Conservation (phyloP, 208 protist species). For the Kentomonas sorsogonicus region DNA sequence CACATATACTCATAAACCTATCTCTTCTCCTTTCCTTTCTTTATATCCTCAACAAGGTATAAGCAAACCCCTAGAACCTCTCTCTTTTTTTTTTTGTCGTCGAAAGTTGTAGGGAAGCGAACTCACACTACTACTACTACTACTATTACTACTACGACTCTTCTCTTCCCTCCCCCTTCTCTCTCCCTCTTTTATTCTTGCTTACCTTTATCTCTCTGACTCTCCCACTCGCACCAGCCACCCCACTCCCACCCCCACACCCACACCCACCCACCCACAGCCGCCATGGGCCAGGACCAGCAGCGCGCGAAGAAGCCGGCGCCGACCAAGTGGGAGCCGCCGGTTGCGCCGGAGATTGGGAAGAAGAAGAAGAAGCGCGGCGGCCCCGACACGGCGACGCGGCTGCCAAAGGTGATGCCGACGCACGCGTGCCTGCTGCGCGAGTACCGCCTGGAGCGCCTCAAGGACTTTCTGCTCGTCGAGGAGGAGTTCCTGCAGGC, state of each 20-base stretch:
- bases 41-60: no score
- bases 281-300: constrained; percentile 67
- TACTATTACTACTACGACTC: no score
- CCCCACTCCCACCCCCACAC: background rate
- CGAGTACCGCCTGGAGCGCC: constrained; percentile 96
- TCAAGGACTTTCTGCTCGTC: constrained; percentile 99
- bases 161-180: constrained; percentile 2
- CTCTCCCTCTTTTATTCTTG: constrained; percentile 10
- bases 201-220: background rate
- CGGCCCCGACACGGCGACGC: constrained; percentile 68
- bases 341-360: constrained; percentile 90
- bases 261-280: constrained; percentile 3
- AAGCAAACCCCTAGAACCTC: no score
- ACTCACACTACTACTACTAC: no score
- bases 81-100: no score
- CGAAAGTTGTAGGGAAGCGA: no score
- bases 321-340: constrained; percentile 93
- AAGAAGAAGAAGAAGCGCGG: constrained; percentile 89
- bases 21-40: constrained; percentile 15
- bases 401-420: constrained; percentile 92
- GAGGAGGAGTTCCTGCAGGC: constrained; percentile 99
- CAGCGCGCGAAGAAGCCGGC: constrained; percentile 32
- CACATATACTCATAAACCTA: background rate
- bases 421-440: constrained; percentile 96
- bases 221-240: background rate